Percentiles rank a stretch among this genome's conserved stretches.
phyloP scores from a whole-genome alignment of 305 asterid species.

The Andrographis paniculata region DNA sequence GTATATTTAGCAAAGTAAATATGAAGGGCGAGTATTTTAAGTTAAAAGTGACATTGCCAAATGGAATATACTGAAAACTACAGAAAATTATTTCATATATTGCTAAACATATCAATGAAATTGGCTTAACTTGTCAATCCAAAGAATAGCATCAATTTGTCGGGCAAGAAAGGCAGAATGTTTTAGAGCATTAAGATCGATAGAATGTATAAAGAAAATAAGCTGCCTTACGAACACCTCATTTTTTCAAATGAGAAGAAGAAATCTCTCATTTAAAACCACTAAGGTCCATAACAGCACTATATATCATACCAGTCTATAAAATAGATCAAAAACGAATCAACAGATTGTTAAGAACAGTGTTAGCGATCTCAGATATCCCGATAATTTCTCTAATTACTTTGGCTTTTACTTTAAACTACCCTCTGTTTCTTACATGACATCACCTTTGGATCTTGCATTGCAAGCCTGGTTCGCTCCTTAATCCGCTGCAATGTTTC shows the following conservation, averaged over 20 bases:
- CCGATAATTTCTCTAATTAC: neutral
- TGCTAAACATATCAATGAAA: neutral
- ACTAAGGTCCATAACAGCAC: too few species aligned
- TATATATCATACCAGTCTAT: too few species aligned
- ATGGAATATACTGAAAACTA: neutral
- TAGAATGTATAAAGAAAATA: neutral
- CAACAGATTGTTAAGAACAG: too few species aligned
- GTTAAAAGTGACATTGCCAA: slow-evolving; percentile 4
- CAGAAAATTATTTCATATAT: too few species aligned
- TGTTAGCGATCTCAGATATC: neutral
- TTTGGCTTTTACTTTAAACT: slow-evolving; percentile 8
- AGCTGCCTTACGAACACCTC: neutral
- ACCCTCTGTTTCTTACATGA: slow-evolving; percentile 49
- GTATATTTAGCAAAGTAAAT: slow-evolving; percentile 10
- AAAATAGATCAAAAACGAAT: too few species aligned
- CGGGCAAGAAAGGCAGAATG: neutral
- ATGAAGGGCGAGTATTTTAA: slow-evolving; percentile 7
- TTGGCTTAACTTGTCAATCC: too few species aligned
- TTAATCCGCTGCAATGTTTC: slow-evolving; percentile 72
- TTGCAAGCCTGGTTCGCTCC: slow-evolving; percentile 87
- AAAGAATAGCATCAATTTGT: neutral
- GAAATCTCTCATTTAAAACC: too few species aligned
- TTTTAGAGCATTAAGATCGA: neutral
- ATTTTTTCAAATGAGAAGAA: too few species aligned
- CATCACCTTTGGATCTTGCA: slow-evolving; percentile 99